Conservation (phyloP, 2,329 filamentous ascomycete species). For the Pseudocercospora fijiensis region DNA sequence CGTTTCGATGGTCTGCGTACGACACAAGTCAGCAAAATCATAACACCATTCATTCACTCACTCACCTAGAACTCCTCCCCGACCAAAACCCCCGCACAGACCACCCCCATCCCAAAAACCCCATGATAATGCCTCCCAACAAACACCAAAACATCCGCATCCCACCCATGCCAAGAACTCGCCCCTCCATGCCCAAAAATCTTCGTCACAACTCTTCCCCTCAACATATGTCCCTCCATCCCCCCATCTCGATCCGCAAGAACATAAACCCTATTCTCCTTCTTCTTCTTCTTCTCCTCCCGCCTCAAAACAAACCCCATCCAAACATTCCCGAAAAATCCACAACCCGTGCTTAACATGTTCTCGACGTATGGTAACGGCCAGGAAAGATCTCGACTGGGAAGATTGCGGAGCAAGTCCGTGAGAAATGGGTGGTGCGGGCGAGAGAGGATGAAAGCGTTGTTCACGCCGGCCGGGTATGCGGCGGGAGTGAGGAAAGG, state of each 20-base stretch:
- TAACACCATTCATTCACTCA: background rate
- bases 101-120: constrained; percentile 16
- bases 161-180: constrained; percentile 35
- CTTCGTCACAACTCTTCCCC: constrained; percentile 31
- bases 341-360: constrained; percentile 36
- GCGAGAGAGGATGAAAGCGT: constrained; percentile 34
- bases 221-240: constrained; percentile 32
- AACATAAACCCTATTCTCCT: constrained; percentile 27
- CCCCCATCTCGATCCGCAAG: constrained; percentile 29
- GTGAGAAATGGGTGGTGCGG: constrained; percentile 30
- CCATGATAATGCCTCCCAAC: constrained; percentile 31
- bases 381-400: constrained; percentile 28
- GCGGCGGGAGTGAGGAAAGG: constrained; percentile 32
- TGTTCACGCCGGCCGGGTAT: constrained; percentile 35
- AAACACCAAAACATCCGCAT: constrained; percentile 28
- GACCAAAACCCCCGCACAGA: no score
- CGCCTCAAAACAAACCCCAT: constrained; percentile 26
- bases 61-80: no score
- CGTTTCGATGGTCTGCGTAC: constrained; percentile 8
- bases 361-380: constrained; percentile 35
- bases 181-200: constrained; percentile 34
- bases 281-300: constrained; percentile 5
- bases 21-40: background rate
- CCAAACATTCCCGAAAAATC: constrained; percentile 35
- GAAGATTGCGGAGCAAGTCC: constrained; percentile 24